Conservation (phyloP, 2,329 filamentous ascomycete genomes). For the Alternaria sp. region DNA sequence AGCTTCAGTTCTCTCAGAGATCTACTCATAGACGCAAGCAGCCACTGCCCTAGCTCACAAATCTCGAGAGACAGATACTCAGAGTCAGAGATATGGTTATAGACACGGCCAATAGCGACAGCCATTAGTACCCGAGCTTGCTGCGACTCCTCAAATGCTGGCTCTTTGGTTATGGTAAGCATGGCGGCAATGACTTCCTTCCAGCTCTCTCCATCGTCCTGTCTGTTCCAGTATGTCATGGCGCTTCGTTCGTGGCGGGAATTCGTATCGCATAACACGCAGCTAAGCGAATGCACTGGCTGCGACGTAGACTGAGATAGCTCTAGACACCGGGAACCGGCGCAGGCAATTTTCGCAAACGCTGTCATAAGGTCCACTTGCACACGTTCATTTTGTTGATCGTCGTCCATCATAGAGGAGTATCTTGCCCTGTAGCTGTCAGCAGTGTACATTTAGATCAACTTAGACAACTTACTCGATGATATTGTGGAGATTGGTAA, state of each 20-base stretch:
- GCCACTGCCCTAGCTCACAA: constrained; percentile 78
- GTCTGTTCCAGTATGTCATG: constrained; percentile 33
- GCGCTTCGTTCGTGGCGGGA: neutral
- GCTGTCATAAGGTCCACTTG: constrained; percentile 35
- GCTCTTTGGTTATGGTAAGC: constrained; percentile 36
- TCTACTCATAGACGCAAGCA: constrained; percentile 79
- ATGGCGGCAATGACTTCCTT: constrained; percentile 40
- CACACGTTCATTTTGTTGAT: constrained; percentile 21
- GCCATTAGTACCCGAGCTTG: constrained; percentile 43
- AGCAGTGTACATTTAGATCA: neutral
- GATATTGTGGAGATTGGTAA: constrained; percentile 32
- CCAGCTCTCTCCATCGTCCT: constrained; percentile 34
- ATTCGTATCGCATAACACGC: constrained; percentile 34
- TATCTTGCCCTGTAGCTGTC: constrained; percentile 33
- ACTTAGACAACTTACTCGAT: constrained; percentile 28
- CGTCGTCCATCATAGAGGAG: constrained; percentile 19
- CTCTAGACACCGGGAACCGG: constrained; percentile 34
- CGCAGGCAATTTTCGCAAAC: constrained; percentile 43
- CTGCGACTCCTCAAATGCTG: constrained; percentile 37
- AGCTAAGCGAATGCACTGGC: constrained; percentile 22
- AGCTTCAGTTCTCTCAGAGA: constrained; percentile 85
- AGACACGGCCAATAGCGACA: constrained; percentile 65
- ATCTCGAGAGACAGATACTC: constrained; percentile 70
- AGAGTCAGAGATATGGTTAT: constrained; percentile 68
- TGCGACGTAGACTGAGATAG: neutral